Percentiles rank a stretch among this genome's conserved stretches.
Conservation (phyloP, 192 early-diverging fungal genomes). For the Spizellomyces punctatus region DNA sequence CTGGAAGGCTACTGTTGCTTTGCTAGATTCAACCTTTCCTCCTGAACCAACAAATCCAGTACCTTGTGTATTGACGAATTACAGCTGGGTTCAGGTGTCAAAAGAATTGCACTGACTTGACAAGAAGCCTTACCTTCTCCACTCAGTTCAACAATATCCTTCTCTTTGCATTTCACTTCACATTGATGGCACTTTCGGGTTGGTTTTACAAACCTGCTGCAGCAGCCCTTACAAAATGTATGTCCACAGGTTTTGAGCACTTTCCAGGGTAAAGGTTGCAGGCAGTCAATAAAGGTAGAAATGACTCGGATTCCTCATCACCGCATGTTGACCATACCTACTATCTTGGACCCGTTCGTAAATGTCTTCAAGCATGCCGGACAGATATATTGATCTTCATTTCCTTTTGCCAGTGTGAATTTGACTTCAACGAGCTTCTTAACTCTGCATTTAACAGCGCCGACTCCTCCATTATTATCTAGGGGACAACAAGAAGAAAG, state of each 20-base stretch:
- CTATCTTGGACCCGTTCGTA: constrained; percentile 70
- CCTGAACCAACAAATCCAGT: constrained; percentile 69
- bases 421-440: constrained; percentile 69
- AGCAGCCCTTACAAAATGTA: constrained; percentile 69
- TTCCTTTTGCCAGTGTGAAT: constrained; percentile 56
- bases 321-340: constrained; percentile 40
- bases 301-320: no score
- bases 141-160: constrained; percentile 68
- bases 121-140: constrained; percentile 58
- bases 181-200: constrained; percentile 73
- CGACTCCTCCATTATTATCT: neutral
- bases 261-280: constrained; percentile 6
- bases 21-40: constrained; percentile 63
- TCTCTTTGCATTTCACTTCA: constrained; percentile 64
- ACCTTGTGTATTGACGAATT: constrained; percentile 30
- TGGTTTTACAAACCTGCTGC: constrained; percentile 67
- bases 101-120: neutral
- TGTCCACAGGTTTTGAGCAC: constrained; percentile 74
- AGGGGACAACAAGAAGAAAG: neutral
- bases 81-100: neutral
- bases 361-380: constrained; percentile 73
- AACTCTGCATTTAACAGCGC: constrained; percentile 40
- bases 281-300: no score
- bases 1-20: constrained; percentile 68
- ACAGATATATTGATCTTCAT: constrained; percentile 55